Percentiles rank a stretch among this genome's conserved stretches.
phyloP scores from a whole-genome alignment of 495 filamentous ascomycete species.

The Hyaloscypha bicolor region DNA sequence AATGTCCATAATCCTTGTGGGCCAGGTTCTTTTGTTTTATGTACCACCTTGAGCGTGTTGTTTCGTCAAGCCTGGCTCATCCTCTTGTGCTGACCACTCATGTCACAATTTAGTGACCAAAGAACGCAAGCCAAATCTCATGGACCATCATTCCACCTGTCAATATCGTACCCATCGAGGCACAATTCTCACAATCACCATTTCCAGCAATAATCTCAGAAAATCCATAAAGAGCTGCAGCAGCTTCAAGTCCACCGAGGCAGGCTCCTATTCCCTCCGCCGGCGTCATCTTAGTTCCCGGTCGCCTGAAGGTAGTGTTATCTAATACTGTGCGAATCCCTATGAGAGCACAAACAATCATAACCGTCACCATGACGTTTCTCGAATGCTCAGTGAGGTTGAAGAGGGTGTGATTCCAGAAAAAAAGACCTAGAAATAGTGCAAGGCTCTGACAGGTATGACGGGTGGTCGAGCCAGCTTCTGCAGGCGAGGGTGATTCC shows the following conservation, averaged over 20 bases:
- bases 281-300: neutral
- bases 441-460: slow-evolving; percentile 12
- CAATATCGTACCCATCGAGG: slow-evolving; percentile 19
- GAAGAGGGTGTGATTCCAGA: slow-evolving; percentile 21
- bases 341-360: slow-evolving; percentile 12
- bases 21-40: neutral
- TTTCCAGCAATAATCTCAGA: slow-evolving; percentile 13
- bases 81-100: neutral
- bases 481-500: neutral
- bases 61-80: neutral
- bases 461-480: neutral
- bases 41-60: neutral
- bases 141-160: slow-evolving; percentile 18
- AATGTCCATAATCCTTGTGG: neutral
- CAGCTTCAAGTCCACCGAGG: slow-evolving; percentile 15
- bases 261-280: neutral
- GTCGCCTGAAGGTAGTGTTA: neutral
- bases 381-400: slow-evolving; percentile 17
- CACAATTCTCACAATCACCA: slow-evolving; percentile 6
- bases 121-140: slow-evolving; percentile 24
- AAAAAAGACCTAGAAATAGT: slow-evolving; percentile 19
- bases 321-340: slow-evolving; percentile 20
- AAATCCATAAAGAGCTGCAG: slow-evolving; percentile 12
- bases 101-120: slow-evolving; percentile 4
- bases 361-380: slow-evolving; percentile 14